These are phyloP conservation scores for Leccinum subfulvum DNA, from an alignment of 1,284 basidiomycete genomes.

Conservation along the genomic window DNA sequence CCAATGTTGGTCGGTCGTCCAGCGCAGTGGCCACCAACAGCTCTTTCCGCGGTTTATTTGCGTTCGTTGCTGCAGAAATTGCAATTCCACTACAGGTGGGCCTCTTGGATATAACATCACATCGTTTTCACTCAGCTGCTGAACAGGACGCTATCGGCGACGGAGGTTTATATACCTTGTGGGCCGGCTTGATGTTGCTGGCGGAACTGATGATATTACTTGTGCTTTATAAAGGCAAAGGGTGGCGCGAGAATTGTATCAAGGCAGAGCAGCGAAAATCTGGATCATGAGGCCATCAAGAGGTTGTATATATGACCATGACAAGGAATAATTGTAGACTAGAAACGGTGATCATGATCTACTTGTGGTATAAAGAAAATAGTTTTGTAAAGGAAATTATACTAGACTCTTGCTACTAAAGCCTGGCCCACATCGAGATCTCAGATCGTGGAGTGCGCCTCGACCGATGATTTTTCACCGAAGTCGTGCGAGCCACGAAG, in stretches of 20 bases:
- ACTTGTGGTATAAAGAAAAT: background rate
- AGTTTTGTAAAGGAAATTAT: background rate
- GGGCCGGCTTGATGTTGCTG: slow-evolving; percentile 52
- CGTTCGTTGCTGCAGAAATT: slow-evolving; percentile 70
- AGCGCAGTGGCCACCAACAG: slow-evolving; percentile 73
- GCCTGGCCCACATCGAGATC: no score
- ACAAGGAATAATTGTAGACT: background rate
- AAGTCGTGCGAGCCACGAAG: no score
- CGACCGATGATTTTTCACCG: no score
- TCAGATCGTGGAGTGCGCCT: no score
- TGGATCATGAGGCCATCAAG: slow-evolving; percentile 1
- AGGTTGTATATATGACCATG: background rate
- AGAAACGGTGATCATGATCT: background rate
- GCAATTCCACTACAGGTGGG: slow-evolving; percentile 43
- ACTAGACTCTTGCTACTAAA: background rate
- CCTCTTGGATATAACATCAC: background rate
- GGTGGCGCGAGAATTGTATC: slow-evolving; percentile 34
- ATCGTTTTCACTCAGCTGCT: background rate
- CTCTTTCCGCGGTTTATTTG: slow-evolving; percentile 63
- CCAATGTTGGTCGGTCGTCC: slow-evolving; percentile 71
- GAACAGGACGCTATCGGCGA: slow-evolving; percentile 55
- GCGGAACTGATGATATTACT: slow-evolving; percentile 42
- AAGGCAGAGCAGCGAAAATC: slow-evolving; percentile 18
- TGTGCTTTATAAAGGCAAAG: slow-evolving; percentile 42
- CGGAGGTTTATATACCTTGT: slow-evolving; percentile 61